Percentiles rank a stretch among this genome's conserved stretches.
Conservation (phyloP, 2,329 filamentous ascomycete genomes). For the Dactylellina drechsleri region DNA sequence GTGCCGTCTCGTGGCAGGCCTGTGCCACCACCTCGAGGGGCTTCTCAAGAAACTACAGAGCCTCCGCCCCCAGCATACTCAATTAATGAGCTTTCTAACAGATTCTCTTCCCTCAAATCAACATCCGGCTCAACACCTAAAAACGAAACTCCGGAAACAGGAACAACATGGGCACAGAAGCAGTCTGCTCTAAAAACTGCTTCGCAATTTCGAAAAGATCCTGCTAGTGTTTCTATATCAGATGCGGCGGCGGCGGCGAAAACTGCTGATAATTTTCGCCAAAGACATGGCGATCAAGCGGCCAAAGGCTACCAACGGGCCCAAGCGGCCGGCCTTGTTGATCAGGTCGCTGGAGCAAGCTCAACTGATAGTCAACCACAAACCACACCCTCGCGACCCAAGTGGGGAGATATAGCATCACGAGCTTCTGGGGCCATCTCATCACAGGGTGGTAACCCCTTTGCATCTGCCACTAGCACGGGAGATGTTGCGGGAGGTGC, state of each 20-base stretch:
- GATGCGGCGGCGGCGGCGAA: constrained; percentile 70
- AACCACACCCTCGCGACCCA: constrained; percentile 18
- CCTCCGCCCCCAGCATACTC: constrained; percentile 68
- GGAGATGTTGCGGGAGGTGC: constrained; percentile 9
- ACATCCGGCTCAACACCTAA: constrained; percentile 58
- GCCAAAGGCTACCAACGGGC: constrained; percentile 70
- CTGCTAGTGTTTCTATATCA: constrained; percentile 70
- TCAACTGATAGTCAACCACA: constrained; percentile 9
- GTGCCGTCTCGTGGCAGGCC: constrained; percentile 58
- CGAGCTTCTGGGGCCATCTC: constrained; percentile 14
- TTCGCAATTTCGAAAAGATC: constrained; percentile 70
- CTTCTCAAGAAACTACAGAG: constrained; percentile 41
- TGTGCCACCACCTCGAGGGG: constrained; percentile 55
- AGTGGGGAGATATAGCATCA: constrained; percentile 33
- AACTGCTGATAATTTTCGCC: constrained; percentile 75
- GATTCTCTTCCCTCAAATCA: constrained; percentile 60
- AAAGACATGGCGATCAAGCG: constrained; percentile 75
- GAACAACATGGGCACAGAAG: constrained; percentile 73
- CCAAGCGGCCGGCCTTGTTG: constrained; percentile 60
- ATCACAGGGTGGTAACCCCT: constrained; percentile 4
- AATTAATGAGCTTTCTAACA: constrained; percentile 73
- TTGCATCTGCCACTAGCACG: constrained; percentile 4
- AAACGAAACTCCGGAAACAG: constrained; percentile 61
- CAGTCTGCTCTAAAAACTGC: constrained; percentile 72
- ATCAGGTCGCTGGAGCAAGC: constrained; percentile 24